Percentiles rank a stretch among this genome's conserved stretches.
Evolutionary conservation across 768 basidiomycete species (phyloP).

Genomic region (Mycena galopus): DNA sequence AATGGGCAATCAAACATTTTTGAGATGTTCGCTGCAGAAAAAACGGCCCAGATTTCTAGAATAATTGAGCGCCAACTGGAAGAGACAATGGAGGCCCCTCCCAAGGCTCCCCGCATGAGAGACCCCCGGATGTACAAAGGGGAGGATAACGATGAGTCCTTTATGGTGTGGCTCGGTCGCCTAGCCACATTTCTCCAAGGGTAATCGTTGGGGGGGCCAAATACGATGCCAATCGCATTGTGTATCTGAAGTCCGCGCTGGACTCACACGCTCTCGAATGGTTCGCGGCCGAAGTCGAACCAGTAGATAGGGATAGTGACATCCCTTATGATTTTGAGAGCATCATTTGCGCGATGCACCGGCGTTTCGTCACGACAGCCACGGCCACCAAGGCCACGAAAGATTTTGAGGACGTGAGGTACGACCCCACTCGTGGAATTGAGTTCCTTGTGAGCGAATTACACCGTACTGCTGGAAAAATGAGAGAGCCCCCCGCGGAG

Average conservation of each 20-base stretch:
- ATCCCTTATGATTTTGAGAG: too few relatives aligned
- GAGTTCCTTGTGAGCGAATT: constrained; percentile 2
- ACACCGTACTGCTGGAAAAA: not conserved
- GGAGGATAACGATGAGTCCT: not conserved
- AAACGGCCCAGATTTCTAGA: not conserved
- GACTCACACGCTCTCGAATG: not conserved
- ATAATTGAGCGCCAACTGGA: not conserved
- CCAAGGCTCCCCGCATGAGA: not conserved
- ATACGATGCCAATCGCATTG: not conserved
- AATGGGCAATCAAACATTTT: not conserved
- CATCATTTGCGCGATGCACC: too few relatives aligned
- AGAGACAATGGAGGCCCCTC: not conserved
- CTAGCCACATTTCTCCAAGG: not conserved
- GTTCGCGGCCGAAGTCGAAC: not conserved
- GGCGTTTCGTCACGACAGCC: too few relatives aligned
- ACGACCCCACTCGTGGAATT: not conserved
- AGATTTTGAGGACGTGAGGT: constrained; percentile 6
- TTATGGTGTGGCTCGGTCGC: not conserved
- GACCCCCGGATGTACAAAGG: constrained; percentile 3
- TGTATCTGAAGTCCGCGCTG: not conserved
- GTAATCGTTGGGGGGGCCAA: not conserved
- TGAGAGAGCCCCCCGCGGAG: not conserved
- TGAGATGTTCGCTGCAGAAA: not conserved
- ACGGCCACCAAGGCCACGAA: too few relatives aligned
- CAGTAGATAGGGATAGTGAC: too few relatives aligned